These are phyloP conservation scores for Eimeria falciformis DNA, from an alignment of 169 alveolate species.

Conservation along the genomic window DNA sequence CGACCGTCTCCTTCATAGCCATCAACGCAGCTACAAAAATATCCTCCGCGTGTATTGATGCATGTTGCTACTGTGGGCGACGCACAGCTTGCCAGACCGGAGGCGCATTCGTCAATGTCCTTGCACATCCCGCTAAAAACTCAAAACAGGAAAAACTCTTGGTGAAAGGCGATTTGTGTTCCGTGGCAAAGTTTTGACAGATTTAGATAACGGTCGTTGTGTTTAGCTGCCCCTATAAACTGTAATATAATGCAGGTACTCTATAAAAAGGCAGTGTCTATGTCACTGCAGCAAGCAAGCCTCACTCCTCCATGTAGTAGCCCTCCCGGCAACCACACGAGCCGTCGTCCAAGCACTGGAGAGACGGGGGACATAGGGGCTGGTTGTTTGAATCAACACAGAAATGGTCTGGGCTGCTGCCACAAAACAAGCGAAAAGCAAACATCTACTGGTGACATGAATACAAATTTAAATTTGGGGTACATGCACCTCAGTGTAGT, in stretches of 20 bases:
- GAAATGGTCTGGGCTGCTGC: background rate
- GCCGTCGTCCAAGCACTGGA: constrained; percentile 75
- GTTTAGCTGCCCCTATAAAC: no score
- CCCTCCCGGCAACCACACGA: constrained; percentile 78
- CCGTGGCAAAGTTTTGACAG: background rate
- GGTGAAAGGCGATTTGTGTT: background rate
- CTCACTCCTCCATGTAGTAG: constrained; percentile 56
- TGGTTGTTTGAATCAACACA: constrained; percentile 54
- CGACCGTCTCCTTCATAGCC: constrained; percentile 85
- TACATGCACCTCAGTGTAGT: background rate
- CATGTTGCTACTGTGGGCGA: constrained; percentile 79
- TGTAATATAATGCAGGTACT: background rate
- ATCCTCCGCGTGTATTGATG: constrained; percentile 82
- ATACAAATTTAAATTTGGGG: no score
- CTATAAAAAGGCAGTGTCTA: background rate
- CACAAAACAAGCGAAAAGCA: background rate
- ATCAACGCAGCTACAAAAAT: constrained; percentile 81
- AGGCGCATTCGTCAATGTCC: constrained; percentile 78
- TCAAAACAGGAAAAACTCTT: background rate
- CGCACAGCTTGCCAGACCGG: constrained; percentile 80
- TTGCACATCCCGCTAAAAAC: constrained; percentile 48
- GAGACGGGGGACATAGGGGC: constrained; percentile 57
- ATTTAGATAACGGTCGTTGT: background rate
- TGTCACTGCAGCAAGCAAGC: background rate
- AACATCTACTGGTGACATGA: background rate